Percentiles rank a stretch among this genome's conserved stretches.
These are phyloP conservation scores for Pilasporangium apinafurcum DNA, from an alignment of 352 stramenopile species.

Conservation along the genomic window DNA sequence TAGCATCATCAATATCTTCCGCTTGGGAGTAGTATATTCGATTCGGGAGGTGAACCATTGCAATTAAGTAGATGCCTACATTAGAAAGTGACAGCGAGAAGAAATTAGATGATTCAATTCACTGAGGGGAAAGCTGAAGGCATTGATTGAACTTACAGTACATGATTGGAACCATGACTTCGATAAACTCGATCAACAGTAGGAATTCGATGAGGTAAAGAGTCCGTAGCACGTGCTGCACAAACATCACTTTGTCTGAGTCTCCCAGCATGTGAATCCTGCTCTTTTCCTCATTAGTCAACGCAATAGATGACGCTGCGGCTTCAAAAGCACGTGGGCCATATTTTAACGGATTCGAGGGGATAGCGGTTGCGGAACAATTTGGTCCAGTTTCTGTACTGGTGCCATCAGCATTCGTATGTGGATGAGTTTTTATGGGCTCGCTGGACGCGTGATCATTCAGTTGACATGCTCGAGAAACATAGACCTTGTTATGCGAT, in stretches of 20 bases:
- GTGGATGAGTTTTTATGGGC: no score
- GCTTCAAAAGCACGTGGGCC: no score
- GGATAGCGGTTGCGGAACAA: no score
- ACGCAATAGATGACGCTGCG: no score
- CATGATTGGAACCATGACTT: slow-evolving; percentile 15
- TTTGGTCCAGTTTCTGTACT: no score
- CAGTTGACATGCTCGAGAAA: no score
- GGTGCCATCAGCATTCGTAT: no score
- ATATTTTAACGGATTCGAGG: no score
- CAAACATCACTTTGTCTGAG: neutral
- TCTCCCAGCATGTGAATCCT: neutral
- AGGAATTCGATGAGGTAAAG: slow-evolving; percentile 15
- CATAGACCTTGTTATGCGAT: no score
- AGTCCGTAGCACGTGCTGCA: neutral
- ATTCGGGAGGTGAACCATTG: neutral
- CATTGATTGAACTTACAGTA: slow-evolving; percentile 10
- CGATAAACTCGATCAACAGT: slow-evolving; percentile 12
- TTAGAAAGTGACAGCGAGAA: no score
- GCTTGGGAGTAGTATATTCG: slow-evolving; percentile 2
- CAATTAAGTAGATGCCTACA: slow-evolving; percentile 2
- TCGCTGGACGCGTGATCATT: neutral
- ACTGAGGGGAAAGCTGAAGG: neutral
- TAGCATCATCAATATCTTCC: neutral
- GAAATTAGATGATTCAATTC: no score
- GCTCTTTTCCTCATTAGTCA: neutral